Evolutionary conservation across 768 basidiomycete genomes (phyloP), one percentile per base, ranked within the genome.

Genomic region (Mrakia blollopis): DNA sequence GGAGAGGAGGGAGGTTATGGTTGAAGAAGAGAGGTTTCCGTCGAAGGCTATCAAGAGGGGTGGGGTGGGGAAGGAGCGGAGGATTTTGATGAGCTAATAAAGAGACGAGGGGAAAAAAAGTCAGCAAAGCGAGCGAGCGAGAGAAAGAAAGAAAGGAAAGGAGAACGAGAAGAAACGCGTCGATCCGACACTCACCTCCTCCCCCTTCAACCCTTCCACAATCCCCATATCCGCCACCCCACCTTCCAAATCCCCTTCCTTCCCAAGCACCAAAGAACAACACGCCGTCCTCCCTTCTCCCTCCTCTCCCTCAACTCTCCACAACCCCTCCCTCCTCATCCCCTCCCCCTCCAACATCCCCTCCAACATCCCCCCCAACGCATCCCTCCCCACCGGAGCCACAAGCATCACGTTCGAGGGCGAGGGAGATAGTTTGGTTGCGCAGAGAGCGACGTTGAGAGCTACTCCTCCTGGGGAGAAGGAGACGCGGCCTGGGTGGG

Each of bases 171-270:
- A 11, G 39, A n/a, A 52, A 50, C 7, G 23, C 37, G 28, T 6
- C 23, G 69, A 47, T 8, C 8, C 35, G 54, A 72, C 25, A 78
- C 85, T 71, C 81, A 90, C 89, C 80, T 83, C 81, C n/a, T 39
- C 86, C 82, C 18, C 83, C 84, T 85, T 83, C 73, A 92, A 81
- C 2, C 82, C 80, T 54, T 88, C 84, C 13, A 89, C 87, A 65
- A 81, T 83, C 28, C 86, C 88, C 93, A 98, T 98, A 81, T 97
- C 95, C 23, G 97, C 93, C 16, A 98, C 88, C 2, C 97, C 97
- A n/a, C 88, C 88, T 3, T 91, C 85, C 28, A 98, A 86, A 69
- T 87, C 87, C 0, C 94, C 94, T 9, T 85, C 81, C 39, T 84
- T 83, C 81, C 94, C 91, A 63, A 98, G 84, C 50, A 94, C 85